Percentiles rank a stretch among this genome's conserved stretches.
Evolutionary conservation across 2,329 filamentous ascomycete species (phyloP).

Genomic region (Amphichorda felina): DNA sequence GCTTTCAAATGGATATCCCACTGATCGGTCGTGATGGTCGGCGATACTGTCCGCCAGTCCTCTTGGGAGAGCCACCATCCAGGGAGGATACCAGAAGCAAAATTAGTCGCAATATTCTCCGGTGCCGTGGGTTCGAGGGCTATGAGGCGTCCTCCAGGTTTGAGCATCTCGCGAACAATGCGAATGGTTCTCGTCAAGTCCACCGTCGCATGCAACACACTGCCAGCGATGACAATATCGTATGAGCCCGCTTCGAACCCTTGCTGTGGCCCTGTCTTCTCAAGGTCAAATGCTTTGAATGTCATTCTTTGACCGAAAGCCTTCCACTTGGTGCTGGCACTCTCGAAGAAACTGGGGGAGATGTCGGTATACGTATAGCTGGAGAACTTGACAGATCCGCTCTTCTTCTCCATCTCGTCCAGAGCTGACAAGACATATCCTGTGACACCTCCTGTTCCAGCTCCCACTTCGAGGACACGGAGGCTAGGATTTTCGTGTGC

Average conservation of each 20-base stretch:
- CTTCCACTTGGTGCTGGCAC: constrained; percentile 7
- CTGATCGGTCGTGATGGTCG: background rate
- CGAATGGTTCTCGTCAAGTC: constrained; percentile 7
- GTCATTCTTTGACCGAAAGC: constrained; percentile 6
- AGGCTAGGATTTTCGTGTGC: constrained; percentile 20
- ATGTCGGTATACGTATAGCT: constrained; percentile 28
- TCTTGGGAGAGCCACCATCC: constrained; percentile 23
- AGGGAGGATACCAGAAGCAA: background rate
- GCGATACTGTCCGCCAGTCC: constrained; percentile 2
- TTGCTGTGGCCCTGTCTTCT: constrained; percentile 3
- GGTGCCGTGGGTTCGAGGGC: constrained; percentile 1
- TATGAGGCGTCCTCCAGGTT: constrained; percentile 5
- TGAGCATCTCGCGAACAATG: constrained; percentile 1
- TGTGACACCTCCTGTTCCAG: constrained; percentile 24
- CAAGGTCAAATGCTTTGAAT: constrained; percentile 14
- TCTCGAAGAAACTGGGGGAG: constrained; percentile 19
- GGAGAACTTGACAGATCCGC: constrained; percentile 7
- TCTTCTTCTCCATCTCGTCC: constrained; percentile 9
- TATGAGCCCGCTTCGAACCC: constrained; percentile 8
- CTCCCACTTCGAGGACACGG: constrained; percentile 26
- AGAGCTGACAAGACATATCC: constrained; percentile 11
- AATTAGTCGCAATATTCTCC: constrained; percentile 1
- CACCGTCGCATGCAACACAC: constrained; percentile 16
- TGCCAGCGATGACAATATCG: constrained; percentile 14
- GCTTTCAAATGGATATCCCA: constrained; percentile 5